Conservation (phyloP, 176 grass and related monocot genomes). For the Typha latifolia region DNA sequence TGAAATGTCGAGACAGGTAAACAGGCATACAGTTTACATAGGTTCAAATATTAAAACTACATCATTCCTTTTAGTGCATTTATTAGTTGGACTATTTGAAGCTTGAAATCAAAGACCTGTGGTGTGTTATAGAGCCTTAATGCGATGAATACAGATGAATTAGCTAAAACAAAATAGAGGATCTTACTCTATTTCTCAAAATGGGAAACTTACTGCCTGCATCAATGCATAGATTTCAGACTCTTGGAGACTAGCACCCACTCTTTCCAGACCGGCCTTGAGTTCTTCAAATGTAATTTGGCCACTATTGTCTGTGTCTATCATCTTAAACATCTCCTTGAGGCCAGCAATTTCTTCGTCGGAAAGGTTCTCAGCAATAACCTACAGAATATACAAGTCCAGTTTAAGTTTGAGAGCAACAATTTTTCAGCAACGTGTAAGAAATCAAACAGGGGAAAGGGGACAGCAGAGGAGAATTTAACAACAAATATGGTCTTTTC, state of each 20-base stretch:
- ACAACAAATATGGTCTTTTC: neutral
- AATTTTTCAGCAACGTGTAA: too few relatives aligned
- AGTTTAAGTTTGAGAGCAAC: too few relatives aligned
- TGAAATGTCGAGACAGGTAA: too few relatives aligned
- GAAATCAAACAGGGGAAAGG: too few relatives aligned
- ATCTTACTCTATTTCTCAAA: conserved; percentile 5
- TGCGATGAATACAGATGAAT: neutral
- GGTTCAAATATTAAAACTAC: too few relatives aligned
- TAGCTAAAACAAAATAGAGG: neutral
- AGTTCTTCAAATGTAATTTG: conserved; percentile 92
- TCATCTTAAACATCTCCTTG: conserved; percentile 96
- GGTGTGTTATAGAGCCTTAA: too few relatives aligned
- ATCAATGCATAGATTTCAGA: conserved; percentile 78
- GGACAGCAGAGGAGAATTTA: neutral
- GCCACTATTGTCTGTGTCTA: conserved; percentile 90
- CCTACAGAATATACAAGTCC: conserved; percentile 21
- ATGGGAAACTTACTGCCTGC: conserved; percentile 69
- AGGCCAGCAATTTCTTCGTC: conserved; percentile 96
- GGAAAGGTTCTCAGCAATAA: conserved; percentile 85
- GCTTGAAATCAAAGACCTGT: neutral
- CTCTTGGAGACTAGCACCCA: conserved; percentile 85
- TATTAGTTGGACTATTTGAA: too few relatives aligned
- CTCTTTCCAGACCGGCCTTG: conserved; percentile 59
- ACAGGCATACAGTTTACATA: too few relatives aligned
- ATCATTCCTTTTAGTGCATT: too few relatives aligned